Evolutionary conservation across 176 grass and related monocot genomes (phyloP).

Genomic region (Sorghum bicolor): DNA sequence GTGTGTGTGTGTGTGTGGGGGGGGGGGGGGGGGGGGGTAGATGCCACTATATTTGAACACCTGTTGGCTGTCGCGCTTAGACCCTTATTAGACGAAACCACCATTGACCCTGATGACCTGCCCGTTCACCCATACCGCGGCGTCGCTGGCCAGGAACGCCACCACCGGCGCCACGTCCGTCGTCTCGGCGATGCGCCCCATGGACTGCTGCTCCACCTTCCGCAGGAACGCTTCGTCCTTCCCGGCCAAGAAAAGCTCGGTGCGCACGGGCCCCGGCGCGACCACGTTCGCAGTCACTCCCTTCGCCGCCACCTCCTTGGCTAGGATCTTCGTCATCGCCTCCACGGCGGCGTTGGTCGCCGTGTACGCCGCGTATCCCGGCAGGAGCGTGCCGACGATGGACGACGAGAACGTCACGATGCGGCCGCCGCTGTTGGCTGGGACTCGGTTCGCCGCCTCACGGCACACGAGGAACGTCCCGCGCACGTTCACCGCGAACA

Average conservation of each 20-base stretch:
- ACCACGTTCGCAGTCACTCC: slow-evolving; percentile 64
- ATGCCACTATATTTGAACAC: not conserved
- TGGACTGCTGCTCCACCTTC: slow-evolving; percentile 16
- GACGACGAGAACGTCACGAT: slow-evolving; percentile 62
- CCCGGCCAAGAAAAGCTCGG: slow-evolving; percentile 51
- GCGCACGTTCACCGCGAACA: slow-evolving; percentile 60
- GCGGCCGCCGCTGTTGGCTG: slow-evolving; percentile 19
- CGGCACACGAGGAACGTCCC: slow-evolving; percentile 61
- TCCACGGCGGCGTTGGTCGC: slow-evolving; percentile 72
- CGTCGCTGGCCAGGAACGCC: slow-evolving; percentile 45
- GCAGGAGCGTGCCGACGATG: slow-evolving; percentile 31
- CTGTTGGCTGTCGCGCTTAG: slow-evolving; percentile 2
- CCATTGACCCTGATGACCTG: slow-evolving; percentile 69
- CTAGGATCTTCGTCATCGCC: slow-evolving; percentile 67
- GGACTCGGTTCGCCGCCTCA: slow-evolving; percentile 43
- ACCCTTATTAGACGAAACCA: slow-evolving; percentile 28
- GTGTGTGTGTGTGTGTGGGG: too few species aligned
- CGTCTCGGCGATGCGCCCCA: slow-evolving; percentile 49
- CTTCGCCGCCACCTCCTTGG: slow-evolving; percentile 58
- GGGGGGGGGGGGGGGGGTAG: too few species aligned
- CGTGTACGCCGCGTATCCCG: slow-evolving; percentile 52
- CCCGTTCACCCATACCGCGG: slow-evolving; percentile 44
- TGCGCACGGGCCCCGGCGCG: slow-evolving; percentile 56
- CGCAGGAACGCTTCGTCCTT: slow-evolving; percentile 53
- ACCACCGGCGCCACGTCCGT: slow-evolving; percentile 56